A percentile compares a stretch with the other conserved stretches of the same genome.
Conservation (phyloP, 2,329 filamentous ascomycete species). For the Coniochaeta prunicola region DNA sequence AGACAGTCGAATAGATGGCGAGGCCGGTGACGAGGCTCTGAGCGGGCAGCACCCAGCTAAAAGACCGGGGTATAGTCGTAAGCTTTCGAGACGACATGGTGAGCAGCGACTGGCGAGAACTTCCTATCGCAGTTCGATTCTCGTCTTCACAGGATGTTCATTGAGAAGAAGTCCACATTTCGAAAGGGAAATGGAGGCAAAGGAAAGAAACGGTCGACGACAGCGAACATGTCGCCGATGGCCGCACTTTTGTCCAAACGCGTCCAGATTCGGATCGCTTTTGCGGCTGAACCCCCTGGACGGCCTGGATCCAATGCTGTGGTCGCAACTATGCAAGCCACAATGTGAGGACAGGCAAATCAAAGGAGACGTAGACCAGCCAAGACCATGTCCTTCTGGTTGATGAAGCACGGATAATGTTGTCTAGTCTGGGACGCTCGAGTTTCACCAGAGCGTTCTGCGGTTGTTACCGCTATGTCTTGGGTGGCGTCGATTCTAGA, state of each 20-base stretch:
- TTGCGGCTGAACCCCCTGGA: constrained; percentile 2
- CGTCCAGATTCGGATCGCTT: constrained; percentile 1
- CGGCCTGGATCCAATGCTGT: background rate
- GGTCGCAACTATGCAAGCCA: constrained; percentile 2
- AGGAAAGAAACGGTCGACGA: background rate
- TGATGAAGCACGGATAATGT: background rate
- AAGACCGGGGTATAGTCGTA: constrained; percentile 8
- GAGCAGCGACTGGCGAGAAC: background rate
- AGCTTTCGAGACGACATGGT: constrained; percentile 5
- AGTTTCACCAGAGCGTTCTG: background rate
- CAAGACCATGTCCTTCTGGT: background rate
- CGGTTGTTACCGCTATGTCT: background rate
- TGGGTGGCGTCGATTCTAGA: background rate
- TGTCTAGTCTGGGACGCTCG: background rate
- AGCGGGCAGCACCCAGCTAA: constrained; percentile 12
- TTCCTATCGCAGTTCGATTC: background rate
- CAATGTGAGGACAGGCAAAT: background rate
- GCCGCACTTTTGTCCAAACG: background rate
- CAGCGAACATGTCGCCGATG: background rate
- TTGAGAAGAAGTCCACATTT: background rate
- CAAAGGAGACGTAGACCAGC: background rate
- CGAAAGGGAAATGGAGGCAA: background rate
- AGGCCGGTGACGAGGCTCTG: constrained; percentile 12
- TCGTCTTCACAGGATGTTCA: background rate
- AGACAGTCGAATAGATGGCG: constrained; percentile 14